A percentile compares a stretch with the other conserved stretches of the same genome.
Conservation (phyloP, 208 protist genomes). For the Trypanosoma cruzi region DNA sequence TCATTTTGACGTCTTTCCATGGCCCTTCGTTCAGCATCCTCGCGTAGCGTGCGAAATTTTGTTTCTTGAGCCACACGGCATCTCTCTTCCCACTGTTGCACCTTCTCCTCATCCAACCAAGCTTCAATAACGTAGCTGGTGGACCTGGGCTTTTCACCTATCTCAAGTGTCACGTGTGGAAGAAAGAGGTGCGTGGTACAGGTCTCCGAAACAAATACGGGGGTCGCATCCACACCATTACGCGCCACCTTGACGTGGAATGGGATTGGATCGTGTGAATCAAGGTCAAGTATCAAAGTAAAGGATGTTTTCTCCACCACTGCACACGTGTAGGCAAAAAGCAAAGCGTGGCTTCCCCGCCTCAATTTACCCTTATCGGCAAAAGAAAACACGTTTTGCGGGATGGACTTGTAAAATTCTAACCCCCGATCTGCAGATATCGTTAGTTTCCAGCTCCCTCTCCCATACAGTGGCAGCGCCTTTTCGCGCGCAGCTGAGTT, state of each 20-base stretch:
- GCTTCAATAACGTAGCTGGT: slow-evolving; percentile 63
- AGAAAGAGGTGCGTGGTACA: slow-evolving; percentile 57
- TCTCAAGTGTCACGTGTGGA: slow-evolving; percentile 50
- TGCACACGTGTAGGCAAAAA: slow-evolving; percentile 63
- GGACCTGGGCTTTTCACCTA: slow-evolving; percentile 22
- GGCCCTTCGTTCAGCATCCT: slow-evolving; percentile 34
- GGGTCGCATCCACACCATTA: slow-evolving; percentile 20
- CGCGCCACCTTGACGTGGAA: slow-evolving; percentile 45
- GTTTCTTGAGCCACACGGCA: slow-evolving; percentile 56
- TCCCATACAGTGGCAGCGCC: slow-evolving; percentile 27
- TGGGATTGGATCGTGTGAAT: slow-evolving; percentile 40
- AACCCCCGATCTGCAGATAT: slow-evolving; percentile 58
- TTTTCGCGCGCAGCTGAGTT: neutral
- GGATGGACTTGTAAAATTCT: slow-evolving; percentile 49
- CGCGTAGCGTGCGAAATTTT: slow-evolving; percentile 35
- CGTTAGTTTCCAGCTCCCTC: slow-evolving; percentile 61
- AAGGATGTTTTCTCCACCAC: slow-evolving; percentile 62
- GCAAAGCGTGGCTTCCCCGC: slow-evolving; percentile 50
- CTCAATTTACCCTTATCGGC: slow-evolving; percentile 44
- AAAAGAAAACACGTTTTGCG: slow-evolving; percentile 40
- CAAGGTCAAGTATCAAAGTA: slow-evolving; percentile 46
- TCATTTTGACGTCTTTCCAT: slow-evolving; percentile 29
- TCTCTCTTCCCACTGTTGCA: slow-evolving; percentile 54
- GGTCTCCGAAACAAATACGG: slow-evolving; percentile 27
- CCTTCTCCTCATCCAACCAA: slow-evolving; percentile 40